Evolutionary conservation across 805 yeast species (phyloP).

Genomic region (Yarrowia sp.): DNA sequence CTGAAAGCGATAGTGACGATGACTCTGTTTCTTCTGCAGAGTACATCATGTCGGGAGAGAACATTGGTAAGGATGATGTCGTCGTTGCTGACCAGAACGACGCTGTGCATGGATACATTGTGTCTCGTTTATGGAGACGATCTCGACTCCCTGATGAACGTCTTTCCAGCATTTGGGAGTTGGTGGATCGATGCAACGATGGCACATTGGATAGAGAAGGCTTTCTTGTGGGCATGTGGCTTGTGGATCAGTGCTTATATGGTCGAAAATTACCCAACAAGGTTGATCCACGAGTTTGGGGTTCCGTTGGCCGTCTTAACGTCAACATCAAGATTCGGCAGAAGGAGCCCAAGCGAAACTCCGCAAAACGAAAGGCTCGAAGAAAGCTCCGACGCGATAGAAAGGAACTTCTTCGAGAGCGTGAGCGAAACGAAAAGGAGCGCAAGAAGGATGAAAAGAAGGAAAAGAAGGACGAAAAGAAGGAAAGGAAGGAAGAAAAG

Average conservation of each 20-base stretch:
- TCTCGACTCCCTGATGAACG: slow-evolving; percentile 66
- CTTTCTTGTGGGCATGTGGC: slow-evolving; percentile 96
- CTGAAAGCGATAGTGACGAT: slow-evolving; percentile 31
- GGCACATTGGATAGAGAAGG: slow-evolving; percentile 77
- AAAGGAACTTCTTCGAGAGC: slow-evolving; percentile 1
- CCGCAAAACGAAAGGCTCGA: slow-evolving; percentile 20
- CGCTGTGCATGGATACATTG: slow-evolving; percentile 58
- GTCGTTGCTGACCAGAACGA: slow-evolving; percentile 38
- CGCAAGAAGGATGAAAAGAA: slow-evolving; percentile 19
- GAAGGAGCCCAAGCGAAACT: slow-evolving; percentile 29
- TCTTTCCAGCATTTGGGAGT: slow-evolving; percentile 61
- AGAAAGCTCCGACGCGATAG: slow-evolving; percentile 4
- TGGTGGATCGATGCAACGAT: slow-evolving; percentile 54
- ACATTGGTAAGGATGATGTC: slow-evolving; percentile 28
- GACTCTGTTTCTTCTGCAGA: slow-evolving; percentile 29
- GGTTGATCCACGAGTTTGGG: slow-evolving; percentile 73
- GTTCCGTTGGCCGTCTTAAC: slow-evolving; percentile 54
- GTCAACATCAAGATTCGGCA: slow-evolving; percentile 39
- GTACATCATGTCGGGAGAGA: slow-evolving; percentile 21
- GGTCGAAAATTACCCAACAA: slow-evolving; percentile 82
- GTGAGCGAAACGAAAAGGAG: slow-evolving; percentile 2
- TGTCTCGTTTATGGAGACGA: slow-evolving; percentile 74
- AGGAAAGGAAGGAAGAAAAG: slow-evolving; percentile 11
- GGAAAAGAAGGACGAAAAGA: slow-evolving; percentile 10
- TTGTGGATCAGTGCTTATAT: slow-evolving; percentile 91